Percentiles rank a stretch among this genome's conserved stretches.
Evolutionary conservation across 2,329 filamentous ascomycete genomes (phyloP).

Genomic region (Venturiaceae sp.): DNA sequence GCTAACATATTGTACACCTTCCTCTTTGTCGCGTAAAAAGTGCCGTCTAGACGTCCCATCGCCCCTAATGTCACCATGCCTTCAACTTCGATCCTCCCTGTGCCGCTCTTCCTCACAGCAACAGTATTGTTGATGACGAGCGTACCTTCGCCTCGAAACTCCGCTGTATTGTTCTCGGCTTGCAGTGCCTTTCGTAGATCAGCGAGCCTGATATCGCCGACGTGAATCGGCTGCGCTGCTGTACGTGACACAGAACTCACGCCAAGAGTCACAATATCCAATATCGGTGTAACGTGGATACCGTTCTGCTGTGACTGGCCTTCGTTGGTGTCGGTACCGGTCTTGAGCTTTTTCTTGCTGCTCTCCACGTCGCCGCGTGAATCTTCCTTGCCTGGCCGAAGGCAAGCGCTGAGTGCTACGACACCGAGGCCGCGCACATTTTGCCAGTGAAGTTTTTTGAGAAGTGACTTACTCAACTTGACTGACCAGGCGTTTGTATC

Average conservation of each 20-base stretch:
- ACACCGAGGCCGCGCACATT: constrained; percentile 83
- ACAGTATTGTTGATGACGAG: constrained; percentile 82
- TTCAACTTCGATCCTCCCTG: constrained; percentile 83
- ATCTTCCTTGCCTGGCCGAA: constrained; percentile 38
- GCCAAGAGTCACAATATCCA: constrained; percentile 49
- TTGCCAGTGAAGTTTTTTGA: constrained; percentile 88
- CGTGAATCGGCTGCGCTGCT: constrained; percentile 79
- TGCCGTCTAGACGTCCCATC: constrained; percentile 37
- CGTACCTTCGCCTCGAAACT: constrained; percentile 88
- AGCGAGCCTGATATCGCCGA: constrained; percentile 82
- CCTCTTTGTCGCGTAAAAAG: constrained; percentile 78
- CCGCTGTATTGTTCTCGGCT: constrained; percentile 70
- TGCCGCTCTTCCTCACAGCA: constrained; percentile 77
- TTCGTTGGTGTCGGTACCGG: constrained; percentile 36
- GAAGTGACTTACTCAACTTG: constrained; percentile 74
- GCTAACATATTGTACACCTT: constrained; percentile 92
- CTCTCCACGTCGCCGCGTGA: constrained; percentile 29
- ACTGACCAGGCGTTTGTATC: constrained; percentile 98
- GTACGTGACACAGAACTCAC: constrained; percentile 65
- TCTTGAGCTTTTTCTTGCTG: constrained; percentile 44
- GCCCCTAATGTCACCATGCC: constrained; percentile 19
- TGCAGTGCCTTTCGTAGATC: constrained; percentile 82
- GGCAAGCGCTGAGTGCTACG: constrained; percentile 76
- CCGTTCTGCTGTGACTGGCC: constrained; percentile 33
- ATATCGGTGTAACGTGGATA: constrained; percentile 31